Evolutionary conservation across 169 alveolate genomes (phyloP).

Genomic region (Pseudocohnilembus persalinus): DNA sequence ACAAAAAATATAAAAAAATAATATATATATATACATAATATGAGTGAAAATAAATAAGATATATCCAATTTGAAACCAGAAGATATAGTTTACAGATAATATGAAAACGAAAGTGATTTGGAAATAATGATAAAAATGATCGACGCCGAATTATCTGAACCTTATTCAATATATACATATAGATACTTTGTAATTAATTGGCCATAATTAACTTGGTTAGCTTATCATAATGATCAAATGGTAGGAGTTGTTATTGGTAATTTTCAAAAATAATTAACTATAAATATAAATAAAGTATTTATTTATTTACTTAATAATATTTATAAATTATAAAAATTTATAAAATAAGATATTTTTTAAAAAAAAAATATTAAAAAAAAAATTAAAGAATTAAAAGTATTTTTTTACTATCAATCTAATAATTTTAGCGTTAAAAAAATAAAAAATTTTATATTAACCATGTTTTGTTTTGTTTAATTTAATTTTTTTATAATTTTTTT

Average conservation of each 20-base stretch:
- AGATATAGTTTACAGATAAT: constrained; percentile 44
- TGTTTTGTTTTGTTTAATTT: background rate
- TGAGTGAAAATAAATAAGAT: no score
- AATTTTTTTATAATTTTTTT: constrained; percentile 32
- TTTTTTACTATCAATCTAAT: background rate
- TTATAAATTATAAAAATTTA: no score
- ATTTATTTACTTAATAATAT: no score
- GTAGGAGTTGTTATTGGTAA: constrained; percentile 1
- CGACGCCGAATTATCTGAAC: constrained; percentile 83
- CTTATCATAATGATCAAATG: constrained; percentile 48
- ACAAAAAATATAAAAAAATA: no score
- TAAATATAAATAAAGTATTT: no score
- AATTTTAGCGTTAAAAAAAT: background rate
- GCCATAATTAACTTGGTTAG: constrained; percentile 74
- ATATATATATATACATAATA: no score
- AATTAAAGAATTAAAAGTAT: no score
- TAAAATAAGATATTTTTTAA: no score
- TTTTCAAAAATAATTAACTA: no score
- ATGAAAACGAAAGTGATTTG: constrained; percentile 65
- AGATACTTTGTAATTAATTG: constrained; percentile 81
- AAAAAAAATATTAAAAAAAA: no score
- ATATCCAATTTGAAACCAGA: no score
- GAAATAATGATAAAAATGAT: constrained; percentile 67
- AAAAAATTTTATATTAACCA: no score
- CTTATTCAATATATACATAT: constrained; percentile 87